Conservation (phyloP, 345 rosid genomes). For the Pugionium dolabratum region DNA sequence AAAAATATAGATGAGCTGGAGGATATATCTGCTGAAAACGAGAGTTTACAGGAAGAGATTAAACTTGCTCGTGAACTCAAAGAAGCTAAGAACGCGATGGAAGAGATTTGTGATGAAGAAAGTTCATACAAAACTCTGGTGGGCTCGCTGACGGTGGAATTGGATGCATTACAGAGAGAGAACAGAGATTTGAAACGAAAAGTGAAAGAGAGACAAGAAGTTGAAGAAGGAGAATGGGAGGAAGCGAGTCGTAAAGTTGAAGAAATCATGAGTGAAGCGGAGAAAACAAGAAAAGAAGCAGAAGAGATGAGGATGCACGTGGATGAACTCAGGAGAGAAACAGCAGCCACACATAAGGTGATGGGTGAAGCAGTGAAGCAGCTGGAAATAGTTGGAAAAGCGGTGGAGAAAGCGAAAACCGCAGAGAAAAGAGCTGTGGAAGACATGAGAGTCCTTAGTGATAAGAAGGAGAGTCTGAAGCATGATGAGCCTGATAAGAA, state of each 20-base stretch:
- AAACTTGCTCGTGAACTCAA: constrained; percentile 64
- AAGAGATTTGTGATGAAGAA: constrained; percentile 58
- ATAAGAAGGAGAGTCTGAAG: constrained; percentile 29
- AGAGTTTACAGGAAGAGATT: constrained; percentile 58
- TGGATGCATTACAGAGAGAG: constrained; percentile 55
- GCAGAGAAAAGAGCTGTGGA: constrained; percentile 56
- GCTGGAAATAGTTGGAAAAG: constrained; percentile 46
- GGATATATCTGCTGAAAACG: constrained; percentile 54
- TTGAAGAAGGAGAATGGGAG: constrained; percentile 23
- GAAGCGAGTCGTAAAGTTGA: constrained; percentile 40
- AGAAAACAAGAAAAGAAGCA: constrained; percentile 52
- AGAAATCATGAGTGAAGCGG: constrained; percentile 51
- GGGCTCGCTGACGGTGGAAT: constrained; percentile 46
- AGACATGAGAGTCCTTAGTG: constrained; percentile 52
- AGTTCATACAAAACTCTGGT: constrained; percentile 49
- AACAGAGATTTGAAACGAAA: constrained; percentile 41
- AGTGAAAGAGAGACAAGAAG: constrained; percentile 40
- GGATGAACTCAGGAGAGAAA: constrained; percentile 38
- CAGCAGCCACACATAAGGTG: constrained; percentile 42
- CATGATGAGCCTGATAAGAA: constrained; percentile 40
- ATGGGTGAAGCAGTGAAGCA: constrained; percentile 50
- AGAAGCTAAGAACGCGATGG: constrained; percentile 57
- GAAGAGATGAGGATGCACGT: constrained; percentile 53
- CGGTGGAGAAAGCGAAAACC: constrained; percentile 55
- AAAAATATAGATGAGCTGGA: constrained; percentile 49